phyloP scores from a whole-genome alignment of 2,329 filamentous ascomycete species.

The Lasiodiplodia theobromae region DNA sequence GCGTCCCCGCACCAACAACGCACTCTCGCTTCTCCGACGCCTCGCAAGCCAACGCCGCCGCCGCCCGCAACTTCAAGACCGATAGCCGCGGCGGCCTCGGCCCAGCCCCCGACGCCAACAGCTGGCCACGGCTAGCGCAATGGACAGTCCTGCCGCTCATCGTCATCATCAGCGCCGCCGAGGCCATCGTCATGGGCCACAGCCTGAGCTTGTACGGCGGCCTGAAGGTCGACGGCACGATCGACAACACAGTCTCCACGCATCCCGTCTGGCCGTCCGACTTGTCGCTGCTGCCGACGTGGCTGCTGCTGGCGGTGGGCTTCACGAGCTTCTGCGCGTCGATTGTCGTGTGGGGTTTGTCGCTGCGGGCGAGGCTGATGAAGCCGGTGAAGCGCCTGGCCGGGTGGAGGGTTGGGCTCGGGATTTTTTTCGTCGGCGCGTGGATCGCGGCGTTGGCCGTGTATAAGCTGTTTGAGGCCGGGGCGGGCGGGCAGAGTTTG shows the following conservation, averaged over 20 bases:
- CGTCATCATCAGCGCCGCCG: conserved; percentile 3
- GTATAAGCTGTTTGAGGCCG: conserved; percentile 32
- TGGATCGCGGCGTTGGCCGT: conserved; percentile 35
- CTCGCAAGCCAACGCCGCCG: not conserved
- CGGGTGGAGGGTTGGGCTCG: conserved; percentile 30
- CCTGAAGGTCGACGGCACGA: conserved; percentile 11
- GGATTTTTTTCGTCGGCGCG: conserved; percentile 36
- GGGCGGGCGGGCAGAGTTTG: not conserved
- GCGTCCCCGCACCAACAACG: not conserved
- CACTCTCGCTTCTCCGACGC: conserved; percentile 19
- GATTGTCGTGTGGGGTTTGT: conserved; percentile 11
- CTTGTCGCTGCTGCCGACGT: conserved; percentile 14
- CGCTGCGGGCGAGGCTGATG: conserved; percentile 32
- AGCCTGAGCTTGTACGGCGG: conserved; percentile 27
- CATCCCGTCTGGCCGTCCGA: conserved; percentile 24
- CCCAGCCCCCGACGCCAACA: not conserved
- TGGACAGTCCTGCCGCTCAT: conserved; percentile 21
- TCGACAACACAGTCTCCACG: conserved; percentile 3
- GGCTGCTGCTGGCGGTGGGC: conserved; percentile 23
- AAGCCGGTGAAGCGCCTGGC: conserved; percentile 31
- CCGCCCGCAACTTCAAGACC: not conserved
- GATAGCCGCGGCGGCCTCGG: too few species aligned
- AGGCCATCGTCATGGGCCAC: conserved; percentile 23
- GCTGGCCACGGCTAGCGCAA: conserved; percentile 4
- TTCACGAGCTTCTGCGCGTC: conserved; percentile 14